phyloP scores from a whole-genome alignment of 1,284 basidiomycete genomes.

The Coniferiporia sulphurascens region DNA sequence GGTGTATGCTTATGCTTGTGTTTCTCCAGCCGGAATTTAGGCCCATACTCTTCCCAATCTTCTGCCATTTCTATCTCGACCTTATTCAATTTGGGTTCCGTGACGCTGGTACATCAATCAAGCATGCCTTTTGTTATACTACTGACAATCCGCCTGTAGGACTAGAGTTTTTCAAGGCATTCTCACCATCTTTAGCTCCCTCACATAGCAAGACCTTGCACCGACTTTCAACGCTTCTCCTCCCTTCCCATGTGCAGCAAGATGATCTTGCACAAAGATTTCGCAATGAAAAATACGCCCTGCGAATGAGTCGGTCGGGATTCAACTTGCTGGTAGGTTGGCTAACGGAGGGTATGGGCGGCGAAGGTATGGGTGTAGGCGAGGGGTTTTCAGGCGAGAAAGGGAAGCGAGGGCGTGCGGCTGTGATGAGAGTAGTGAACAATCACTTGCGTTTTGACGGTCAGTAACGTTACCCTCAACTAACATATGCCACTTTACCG shows the following conservation, averaged over 20 bases:
- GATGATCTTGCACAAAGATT: conserved; percentile 85
- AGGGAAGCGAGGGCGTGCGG: conserved; percentile 72
- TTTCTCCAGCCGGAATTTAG: conserved; percentile 79
- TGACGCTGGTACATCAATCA: conserved; percentile 65
- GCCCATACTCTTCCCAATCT: conserved; percentile 92
- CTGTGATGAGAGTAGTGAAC: conserved; percentile 92
- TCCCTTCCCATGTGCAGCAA: conserved; percentile 81
- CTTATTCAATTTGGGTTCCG: conserved; percentile 88
- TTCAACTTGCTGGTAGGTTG: conserved; percentile 92
- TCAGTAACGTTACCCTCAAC: conserved; percentile 33
- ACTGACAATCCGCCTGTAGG: conserved; percentile 39
- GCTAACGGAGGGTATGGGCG: conserved; percentile 90
- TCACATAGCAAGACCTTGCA: conserved; percentile 73
- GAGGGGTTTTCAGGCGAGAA: conserved; percentile 80
- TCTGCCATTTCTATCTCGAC: conserved; percentile 96
- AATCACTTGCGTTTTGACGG: conserved; percentile 90
- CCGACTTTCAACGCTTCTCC: conserved; percentile 76
- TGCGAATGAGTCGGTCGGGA: conserved; percentile 89
- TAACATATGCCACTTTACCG: conserved; percentile 3
- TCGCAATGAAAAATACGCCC: conserved; percentile 84
- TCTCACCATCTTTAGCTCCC: conserved; percentile 66
- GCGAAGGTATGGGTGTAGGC: conserved; percentile 77
- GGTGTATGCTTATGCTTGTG: conserved; percentile 4
- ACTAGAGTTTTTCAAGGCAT: conserved; percentile 69
- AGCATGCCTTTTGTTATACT: background rate